phyloP scores from a whole-genome alignment of 208 protist genomes.

The Wallacemonas collosoma region DNA sequence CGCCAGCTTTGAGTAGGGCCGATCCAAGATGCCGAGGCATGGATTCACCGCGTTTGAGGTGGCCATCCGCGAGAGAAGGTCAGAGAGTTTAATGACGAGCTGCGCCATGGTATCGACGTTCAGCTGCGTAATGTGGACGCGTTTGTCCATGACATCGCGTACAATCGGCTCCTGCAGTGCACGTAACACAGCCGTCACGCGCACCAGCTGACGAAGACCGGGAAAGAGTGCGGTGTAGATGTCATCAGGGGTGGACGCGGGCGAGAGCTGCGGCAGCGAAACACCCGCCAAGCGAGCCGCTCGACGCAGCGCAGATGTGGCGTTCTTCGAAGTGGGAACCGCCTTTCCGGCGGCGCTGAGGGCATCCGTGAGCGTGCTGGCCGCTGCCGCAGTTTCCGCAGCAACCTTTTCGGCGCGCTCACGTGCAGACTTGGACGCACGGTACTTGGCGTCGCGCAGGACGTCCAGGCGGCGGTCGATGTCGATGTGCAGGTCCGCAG shows the following conservation, averaged over 20 bases:
- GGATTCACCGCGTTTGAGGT: not conserved
- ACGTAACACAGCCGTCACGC: constrained; percentile 36
- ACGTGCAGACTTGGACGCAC: not conserved
- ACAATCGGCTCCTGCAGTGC: constrained; percentile 44
- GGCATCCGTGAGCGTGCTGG: constrained; percentile 2
- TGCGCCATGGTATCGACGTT: constrained; percentile 49
- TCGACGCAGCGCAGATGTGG: not conserved
- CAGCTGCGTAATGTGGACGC: constrained; percentile 41
- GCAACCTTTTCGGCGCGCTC: constrained; percentile 2
- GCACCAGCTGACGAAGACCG: constrained; percentile 29
- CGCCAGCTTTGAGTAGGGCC: constrained; percentile 27
- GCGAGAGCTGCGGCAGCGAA: not conserved
- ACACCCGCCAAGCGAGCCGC: not conserved
- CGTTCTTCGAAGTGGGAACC: not conserved
- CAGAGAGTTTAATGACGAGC: constrained; percentile 32
- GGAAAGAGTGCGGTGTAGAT: constrained; percentile 28
- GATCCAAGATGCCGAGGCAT: constrained; percentile 22
- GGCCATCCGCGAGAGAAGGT: constrained; percentile 11
- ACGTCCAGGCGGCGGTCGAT: constrained; percentile 11
- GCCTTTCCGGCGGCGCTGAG: not conserved
- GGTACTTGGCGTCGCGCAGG: not conserved
- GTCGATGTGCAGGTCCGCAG: constrained; percentile 1
- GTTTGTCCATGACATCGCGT: constrained; percentile 26
- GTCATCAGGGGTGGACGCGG: constrained; percentile 10
- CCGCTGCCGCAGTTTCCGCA: not conserved